These are phyloP conservation scores for Nakazawaea siamensis DNA, from an alignment of 805 yeast genomes.

Conservation along the genomic window DNA sequence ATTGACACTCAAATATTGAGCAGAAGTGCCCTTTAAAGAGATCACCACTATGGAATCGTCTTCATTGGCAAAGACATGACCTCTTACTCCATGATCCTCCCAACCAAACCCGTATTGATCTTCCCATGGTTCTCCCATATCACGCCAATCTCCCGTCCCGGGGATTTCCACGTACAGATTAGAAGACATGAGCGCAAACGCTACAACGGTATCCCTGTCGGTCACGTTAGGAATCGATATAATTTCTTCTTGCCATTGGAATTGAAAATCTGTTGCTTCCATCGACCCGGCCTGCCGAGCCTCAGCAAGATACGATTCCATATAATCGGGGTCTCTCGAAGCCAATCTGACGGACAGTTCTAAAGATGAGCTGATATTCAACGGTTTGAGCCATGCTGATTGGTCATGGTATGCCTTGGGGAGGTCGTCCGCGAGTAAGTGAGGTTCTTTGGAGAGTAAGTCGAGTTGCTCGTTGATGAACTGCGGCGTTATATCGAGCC, in stretches of 20 bases:
- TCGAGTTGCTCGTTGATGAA: conserved; percentile 19
- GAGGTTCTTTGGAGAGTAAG: neutral
- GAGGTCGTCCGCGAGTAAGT: neutral
- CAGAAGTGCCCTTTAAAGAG: conserved; percentile 87
- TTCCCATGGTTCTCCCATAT: conserved; percentile 56
- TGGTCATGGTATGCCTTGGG: neutral
- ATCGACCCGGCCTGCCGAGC: conserved; percentile 36
- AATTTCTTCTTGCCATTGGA: conserved; percentile 61
- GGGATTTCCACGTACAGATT: conserved; percentile 86
- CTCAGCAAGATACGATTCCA: conserved; percentile 58
- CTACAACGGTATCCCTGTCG: conserved; percentile 64
- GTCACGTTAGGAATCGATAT: conserved; percentile 64
- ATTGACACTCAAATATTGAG: conserved; percentile 55
- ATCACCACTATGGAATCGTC: conserved; percentile 57
- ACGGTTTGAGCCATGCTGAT: conserved; percentile 14
- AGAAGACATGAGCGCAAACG: conserved; percentile 79
- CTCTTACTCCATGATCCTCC: conserved; percentile 79
- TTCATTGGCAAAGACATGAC: conserved; percentile 72
- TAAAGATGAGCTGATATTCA: conserved; percentile 12
- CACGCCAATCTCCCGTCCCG: conserved; percentile 77
- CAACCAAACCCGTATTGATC: conserved; percentile 67
- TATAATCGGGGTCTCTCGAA: conserved; percentile 47
- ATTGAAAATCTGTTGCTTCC: conserved; percentile 26
- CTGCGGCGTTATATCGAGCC: conserved; percentile 41
- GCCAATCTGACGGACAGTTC: conserved; percentile 27